These are phyloP conservation scores for Phialophora chinensis DNA, from an alignment of 2,329 filamentous ascomycete species.

Conservation along the genomic window DNA sequence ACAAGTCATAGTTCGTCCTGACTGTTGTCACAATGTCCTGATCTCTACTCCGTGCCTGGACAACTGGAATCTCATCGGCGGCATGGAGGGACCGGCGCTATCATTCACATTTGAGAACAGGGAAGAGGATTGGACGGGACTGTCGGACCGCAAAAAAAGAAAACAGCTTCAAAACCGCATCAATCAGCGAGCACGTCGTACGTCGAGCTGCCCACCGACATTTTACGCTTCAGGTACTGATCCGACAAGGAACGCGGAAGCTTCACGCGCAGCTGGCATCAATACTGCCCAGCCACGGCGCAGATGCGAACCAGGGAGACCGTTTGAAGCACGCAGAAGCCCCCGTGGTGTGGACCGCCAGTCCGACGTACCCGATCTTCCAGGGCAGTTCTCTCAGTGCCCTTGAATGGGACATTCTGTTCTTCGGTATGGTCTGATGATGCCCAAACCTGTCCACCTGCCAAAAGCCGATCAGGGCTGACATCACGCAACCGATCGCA, in stretches of 20 bases:
- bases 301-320: not conserved
- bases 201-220: not conserved
- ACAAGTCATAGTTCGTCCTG: not conserved
- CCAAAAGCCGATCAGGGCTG: not conserved
- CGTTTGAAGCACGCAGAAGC: not conserved
- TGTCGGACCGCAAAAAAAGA: conserved; percentile 1
- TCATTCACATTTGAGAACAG: not conserved
- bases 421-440: conserved; percentile 6
- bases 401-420: conserved; percentile 2
- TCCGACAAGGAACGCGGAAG: not conserved
- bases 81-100: not conserved
- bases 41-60: not conserved
- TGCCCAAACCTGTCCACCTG: not conserved
- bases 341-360: not conserved
- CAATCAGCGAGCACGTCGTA: conserved; percentile 10
- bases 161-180: conserved; percentile 11
- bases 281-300: not conserved
- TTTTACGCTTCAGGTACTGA: not conserved
- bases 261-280: conserved; percentile 5
- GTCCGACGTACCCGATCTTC: not conserved
- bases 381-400: not conserved
- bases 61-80: not conserved
- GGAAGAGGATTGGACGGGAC: conserved; percentile 7
- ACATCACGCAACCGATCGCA: not conserved
- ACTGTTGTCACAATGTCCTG: not conserved